These are phyloP conservation scores for Cutaneotrichosporon sp. DNA, from an alignment of 1,284 basidiomycete genomes.

Conservation along the genomic window DNA sequence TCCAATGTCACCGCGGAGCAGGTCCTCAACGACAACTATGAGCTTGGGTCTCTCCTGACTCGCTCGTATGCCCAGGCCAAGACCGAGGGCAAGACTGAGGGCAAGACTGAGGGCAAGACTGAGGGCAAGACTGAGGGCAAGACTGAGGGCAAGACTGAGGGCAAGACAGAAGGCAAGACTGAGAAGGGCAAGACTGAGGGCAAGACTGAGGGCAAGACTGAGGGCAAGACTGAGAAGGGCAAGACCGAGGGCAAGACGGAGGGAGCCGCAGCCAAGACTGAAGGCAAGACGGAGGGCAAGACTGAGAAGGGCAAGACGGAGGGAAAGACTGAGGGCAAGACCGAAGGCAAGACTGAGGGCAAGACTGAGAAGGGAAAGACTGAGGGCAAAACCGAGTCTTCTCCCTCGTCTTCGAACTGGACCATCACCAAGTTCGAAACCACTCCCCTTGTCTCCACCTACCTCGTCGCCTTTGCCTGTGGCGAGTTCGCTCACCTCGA, in stretches of 20 bases:
- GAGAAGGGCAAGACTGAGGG: conserved; percentile 39
- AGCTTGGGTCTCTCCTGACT: conserved; percentile 46
- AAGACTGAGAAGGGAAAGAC: conserved; percentile 36
- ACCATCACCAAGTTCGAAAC: conserved; percentile 73
- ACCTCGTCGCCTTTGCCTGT: conserved; percentile 87
- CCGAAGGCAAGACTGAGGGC: conserved; percentile 35
- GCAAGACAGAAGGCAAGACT: conserved; percentile 34
- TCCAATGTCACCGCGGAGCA: conserved; percentile 32
- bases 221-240: too few relatives aligned
- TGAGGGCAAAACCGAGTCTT: conserved; percentile 37
- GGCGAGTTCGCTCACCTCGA: conserved; percentile 73
- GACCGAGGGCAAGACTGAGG: conserved; percentile 47
- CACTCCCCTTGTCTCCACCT: conserved; percentile 79
- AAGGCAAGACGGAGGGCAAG: too few relatives aligned
- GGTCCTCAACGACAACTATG: conserved; percentile 38
- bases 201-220: conserved; percentile 37
- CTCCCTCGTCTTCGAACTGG: conserved; percentile 53
- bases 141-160: too few relatives aligned
- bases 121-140: too few relatives aligned
- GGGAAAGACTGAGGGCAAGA: conserved; percentile 46
- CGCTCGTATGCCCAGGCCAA: conserved; percentile 26
- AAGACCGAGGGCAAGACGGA: too few relatives aligned
- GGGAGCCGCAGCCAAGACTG: too few relatives aligned
- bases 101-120: conserved; percentile 41
- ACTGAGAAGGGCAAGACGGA: conserved; percentile 38